Conservation (phyloP, 192 early-diverging fungal genomes). For the Obelidium mucronatum region DNA sequence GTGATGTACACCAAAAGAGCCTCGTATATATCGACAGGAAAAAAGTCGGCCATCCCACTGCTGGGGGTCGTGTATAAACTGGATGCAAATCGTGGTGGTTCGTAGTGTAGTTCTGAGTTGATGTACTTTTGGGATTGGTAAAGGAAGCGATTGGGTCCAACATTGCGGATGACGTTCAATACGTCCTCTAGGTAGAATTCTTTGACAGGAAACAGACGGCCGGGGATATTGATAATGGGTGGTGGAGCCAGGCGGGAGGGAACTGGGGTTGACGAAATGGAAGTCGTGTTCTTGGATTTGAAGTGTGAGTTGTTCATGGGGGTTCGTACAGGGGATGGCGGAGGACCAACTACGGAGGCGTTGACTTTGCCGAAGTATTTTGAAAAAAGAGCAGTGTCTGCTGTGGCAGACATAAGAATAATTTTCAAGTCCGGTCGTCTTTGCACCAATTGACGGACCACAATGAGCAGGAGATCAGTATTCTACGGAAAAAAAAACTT, state of each 20-base stretch:
- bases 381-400: slow-evolving; percentile 80
- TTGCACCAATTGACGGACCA: slow-evolving; percentile 69
- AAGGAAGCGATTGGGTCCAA: not conserved
- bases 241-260: not conserved
- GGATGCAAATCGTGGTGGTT: slow-evolving; percentile 19
- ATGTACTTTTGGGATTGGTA: slow-evolving; percentile 18
- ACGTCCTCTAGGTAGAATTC: slow-evolving; percentile 72
- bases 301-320: not conserved
- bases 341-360: not conserved
- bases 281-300: not conserved
- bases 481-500: slow-evolving; percentile 39
- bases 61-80: not conserved
- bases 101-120: slow-evolving; percentile 6
- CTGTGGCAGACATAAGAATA: slow-evolving; percentile 93
- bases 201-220: slow-evolving; percentile 59
- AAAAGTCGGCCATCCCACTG: slow-evolving; percentile 18
- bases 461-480: slow-evolving; percentile 83
- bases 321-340: not conserved
- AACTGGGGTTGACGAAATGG: not conserved
- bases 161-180: slow-evolving; percentile 19
- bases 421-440: slow-evolving; percentile 69
- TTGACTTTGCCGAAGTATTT: slow-evolving; percentile 67
- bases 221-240: slow-evolving; percentile 68
- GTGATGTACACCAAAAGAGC: slow-evolving; percentile 64
- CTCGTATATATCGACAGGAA: slow-evolving; percentile 62